Conservation (phyloP, 345 rosid genomes). For the Nasturtium officinale region DNA sequence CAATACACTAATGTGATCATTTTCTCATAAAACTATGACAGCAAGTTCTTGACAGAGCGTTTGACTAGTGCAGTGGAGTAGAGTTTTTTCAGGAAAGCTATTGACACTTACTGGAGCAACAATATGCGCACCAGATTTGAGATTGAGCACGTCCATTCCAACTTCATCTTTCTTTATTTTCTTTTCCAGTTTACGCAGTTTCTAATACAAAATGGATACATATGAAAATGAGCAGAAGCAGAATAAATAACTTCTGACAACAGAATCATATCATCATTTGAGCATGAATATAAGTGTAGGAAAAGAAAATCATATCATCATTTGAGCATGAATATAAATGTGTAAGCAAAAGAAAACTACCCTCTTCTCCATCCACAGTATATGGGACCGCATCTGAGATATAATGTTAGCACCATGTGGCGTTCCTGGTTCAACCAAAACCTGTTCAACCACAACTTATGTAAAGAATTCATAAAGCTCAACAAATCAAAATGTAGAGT, state of each 20-base stretch:
- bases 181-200: slow-evolving; percentile 57
- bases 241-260: not conserved
- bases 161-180: slow-evolving; percentile 38
- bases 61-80: slow-evolving; percentile 24
- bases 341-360: slow-evolving; percentile 43
- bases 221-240: slow-evolving; percentile 24
- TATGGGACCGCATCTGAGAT: slow-evolving; percentile 92
- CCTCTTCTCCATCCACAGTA: slow-evolving; percentile 96
- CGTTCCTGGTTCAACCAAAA: slow-evolving; percentile 91
- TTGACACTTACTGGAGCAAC: slow-evolving; percentile 88
- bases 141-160: slow-evolving; percentile 59
- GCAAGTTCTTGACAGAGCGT: not conserved
- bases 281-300: not conserved
- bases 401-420: slow-evolving; percentile 91
- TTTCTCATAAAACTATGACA: not conserved
- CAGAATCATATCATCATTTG: slow-evolving; percentile 4
- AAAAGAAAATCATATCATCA: slow-evolving; percentile 12
- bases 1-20: not conserved
- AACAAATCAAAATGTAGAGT: not conserved
- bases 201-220: slow-evolving; percentile 49
- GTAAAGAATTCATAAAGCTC: not conserved
- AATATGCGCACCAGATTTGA: slow-evolving; percentile 69
- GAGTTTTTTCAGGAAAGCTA: slow-evolving; percentile 7
- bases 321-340: too few relatives aligned
- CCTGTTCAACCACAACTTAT: slow-evolving; percentile 52